Evolutionary conservation across 176 grass and related monocot genomes (phyloP).

Genomic region (Eleusine coracana): DNA sequence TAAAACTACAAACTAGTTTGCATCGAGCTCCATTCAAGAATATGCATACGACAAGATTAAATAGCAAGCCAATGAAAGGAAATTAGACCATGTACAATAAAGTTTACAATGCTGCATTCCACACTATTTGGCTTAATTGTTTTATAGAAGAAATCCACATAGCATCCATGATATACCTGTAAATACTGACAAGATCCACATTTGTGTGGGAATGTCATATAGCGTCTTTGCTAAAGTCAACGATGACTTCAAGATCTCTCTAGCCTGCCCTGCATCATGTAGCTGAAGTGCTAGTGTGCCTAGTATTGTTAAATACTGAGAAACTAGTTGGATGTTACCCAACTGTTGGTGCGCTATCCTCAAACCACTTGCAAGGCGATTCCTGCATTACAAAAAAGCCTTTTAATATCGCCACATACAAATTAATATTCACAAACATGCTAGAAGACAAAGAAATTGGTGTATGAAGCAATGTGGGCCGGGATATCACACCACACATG

Average conservation of each 20-base stretch:
- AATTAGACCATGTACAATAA: neutral
- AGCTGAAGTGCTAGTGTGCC: constrained; percentile 94
- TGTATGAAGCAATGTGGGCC: neutral
- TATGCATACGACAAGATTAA: constrained; percentile 17
- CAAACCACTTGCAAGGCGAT: constrained; percentile 92
- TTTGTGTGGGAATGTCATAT: constrained; percentile 97
- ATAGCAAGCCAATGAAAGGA: neutral
- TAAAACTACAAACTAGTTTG: constrained; percentile 21
- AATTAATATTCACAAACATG: constrained; percentile 20
- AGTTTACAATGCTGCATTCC: neutral
- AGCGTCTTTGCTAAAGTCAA: constrained; percentile 92
- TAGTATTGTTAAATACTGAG: constrained; percentile 93
- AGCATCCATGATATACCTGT: constrained; percentile 57
- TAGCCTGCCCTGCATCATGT: constrained; percentile 83
- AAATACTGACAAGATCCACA: constrained; percentile 95
- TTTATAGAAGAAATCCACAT: neutral
- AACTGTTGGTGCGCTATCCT: constrained; percentile 97
- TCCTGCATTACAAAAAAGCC: constrained; percentile 54
- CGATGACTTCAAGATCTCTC: constrained; percentile 95
- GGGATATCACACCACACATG: neutral
- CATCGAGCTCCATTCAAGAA: constrained; percentile 17
- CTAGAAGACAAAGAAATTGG: neutral
- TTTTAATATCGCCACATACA: constrained; percentile 31
- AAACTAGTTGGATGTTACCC: constrained; percentile 98
- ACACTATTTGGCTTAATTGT: neutral